Conservation (phyloP, 371 early-diverging fungal species). For the Sporodiniella umbellata region DNA sequence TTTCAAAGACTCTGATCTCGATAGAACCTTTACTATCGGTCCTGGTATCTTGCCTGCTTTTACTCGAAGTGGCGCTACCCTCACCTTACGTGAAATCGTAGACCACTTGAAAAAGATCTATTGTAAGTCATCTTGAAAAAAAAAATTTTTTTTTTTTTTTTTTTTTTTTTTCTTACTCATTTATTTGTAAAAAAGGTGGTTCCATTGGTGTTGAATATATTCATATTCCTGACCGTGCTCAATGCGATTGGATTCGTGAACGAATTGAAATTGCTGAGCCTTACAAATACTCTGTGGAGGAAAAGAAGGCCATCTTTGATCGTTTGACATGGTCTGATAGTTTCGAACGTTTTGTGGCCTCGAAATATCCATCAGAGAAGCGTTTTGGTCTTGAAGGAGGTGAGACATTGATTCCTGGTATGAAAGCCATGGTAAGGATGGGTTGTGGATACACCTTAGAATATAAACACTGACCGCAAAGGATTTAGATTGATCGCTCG, state of each 20-base stretch:
- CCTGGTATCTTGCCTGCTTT: constrained; percentile 94
- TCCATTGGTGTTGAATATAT: constrained; percentile 95
- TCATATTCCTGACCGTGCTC: constrained; percentile 93
- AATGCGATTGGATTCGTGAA: constrained; percentile 96
- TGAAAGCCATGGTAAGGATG: constrained; percentile 90
- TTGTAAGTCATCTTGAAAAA: constrained; percentile 42
- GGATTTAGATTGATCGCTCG: constrained; percentile 80
- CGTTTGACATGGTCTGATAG: constrained; percentile 95
- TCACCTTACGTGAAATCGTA: constrained; percentile 91
- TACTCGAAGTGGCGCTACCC: constrained; percentile 54
- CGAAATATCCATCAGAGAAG: constrained; percentile 95
- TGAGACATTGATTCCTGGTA: constrained; percentile 95
- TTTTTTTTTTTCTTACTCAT: no score
- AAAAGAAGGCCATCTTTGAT: constrained; percentile 90
- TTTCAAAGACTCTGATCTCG: constrained; percentile 89
- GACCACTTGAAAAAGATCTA: constrained; percentile 81
- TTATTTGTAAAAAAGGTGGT: constrained; percentile 55
- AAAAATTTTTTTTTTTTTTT: neutral
- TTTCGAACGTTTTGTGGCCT: constrained; percentile 94
- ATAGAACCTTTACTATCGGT: constrained; percentile 87
- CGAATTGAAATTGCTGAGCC: constrained; percentile 88
- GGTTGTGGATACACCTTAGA: neutral
- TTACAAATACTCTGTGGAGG: constrained; percentile 79
- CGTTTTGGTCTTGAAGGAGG: constrained; percentile 98
- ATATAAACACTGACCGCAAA: neutral